A percentile compares a stretch with the other conserved stretches of the same genome.
These are phyloP conservation scores for Globisporangium paddicum DNA, from an alignment of 352 stramenopile species.

Conservation along the genomic window DNA sequence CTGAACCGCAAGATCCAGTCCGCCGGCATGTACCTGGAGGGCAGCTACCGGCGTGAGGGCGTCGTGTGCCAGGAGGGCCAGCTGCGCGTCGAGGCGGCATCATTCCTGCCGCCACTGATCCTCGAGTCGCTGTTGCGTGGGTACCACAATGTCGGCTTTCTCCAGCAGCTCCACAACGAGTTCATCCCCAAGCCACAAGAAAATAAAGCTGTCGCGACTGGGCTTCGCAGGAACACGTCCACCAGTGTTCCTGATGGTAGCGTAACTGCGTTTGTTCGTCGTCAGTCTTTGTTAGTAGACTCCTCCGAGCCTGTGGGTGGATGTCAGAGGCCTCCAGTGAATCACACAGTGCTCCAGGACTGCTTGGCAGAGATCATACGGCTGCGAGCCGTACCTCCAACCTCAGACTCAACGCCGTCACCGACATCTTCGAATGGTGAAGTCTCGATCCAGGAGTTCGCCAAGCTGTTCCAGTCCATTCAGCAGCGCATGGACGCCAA, in stretches of 20 bases:
- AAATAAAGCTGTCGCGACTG: not conserved
- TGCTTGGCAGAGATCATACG: constrained; percentile 25
- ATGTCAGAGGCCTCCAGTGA: not conserved
- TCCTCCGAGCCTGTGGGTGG: not conserved
- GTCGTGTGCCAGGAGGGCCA: constrained; percentile 60
- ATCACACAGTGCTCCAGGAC: constrained; percentile 18
- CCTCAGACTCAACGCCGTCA: not conserved
- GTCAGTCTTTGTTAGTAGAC: not conserved
- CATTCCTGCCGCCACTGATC: constrained; percentile 54
- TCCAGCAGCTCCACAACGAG: constrained; percentile 39
- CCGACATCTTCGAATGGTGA: constrained; percentile 2
- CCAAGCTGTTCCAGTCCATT: constrained; percentile 26
- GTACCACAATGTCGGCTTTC: constrained; percentile 57
- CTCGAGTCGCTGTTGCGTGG: constrained; percentile 62
- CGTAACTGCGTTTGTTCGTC: not conserved
- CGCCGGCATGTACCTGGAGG: constrained; percentile 46
- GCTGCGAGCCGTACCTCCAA: constrained; percentile 5
- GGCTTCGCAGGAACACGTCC: not conserved
- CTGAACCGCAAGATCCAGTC: constrained; percentile 57
- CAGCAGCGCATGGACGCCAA: constrained; percentile 18
- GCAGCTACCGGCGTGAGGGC: constrained; percentile 37
- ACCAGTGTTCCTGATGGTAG: not conserved
- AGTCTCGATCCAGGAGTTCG: constrained; percentile 23
- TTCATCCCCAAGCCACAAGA: constrained; percentile 2
- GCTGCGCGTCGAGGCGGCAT: constrained; percentile 55